These are phyloP conservation scores for Isatis tinctoria DNA, from an alignment of 345 rosid species.

Conservation along the genomic window DNA sequence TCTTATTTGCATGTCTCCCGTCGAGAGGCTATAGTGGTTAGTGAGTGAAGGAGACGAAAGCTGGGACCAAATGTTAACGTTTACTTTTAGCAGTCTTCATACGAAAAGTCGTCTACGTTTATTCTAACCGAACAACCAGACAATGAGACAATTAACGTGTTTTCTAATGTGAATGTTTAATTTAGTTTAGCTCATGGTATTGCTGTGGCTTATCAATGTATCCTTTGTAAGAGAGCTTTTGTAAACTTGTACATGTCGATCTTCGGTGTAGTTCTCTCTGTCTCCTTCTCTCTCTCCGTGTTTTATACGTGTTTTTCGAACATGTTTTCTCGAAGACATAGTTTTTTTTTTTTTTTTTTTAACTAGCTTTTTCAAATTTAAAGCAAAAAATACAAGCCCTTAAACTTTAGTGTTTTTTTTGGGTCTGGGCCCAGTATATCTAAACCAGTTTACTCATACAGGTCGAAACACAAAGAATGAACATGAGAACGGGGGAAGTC, in stretches of 20 bases:
- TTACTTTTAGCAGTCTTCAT: background rate
- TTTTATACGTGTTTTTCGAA: background rate
- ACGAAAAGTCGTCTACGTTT: background rate
- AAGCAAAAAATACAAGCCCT: too few species aligned
- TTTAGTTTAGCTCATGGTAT: background rate
- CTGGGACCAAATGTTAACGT: background rate
- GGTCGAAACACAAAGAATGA: too few species aligned
- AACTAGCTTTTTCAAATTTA: too few species aligned
- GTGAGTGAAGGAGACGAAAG: background rate
- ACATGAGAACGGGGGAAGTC: too few species aligned
- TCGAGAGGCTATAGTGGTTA: background rate
- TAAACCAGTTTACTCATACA: too few species aligned
- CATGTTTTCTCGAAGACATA: background rate
- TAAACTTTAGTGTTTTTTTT: background rate
- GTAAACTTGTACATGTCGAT: background rate
- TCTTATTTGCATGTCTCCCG: too few species aligned
- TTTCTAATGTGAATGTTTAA: background rate
- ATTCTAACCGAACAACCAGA: background rate
- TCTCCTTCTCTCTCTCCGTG: background rate
- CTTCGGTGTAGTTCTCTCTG: background rate
- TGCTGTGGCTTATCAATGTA: background rate
- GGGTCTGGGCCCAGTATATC: too few species aligned
- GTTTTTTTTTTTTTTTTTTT: too few species aligned
- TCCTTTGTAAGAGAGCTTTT: background rate
- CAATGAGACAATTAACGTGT: background rate